A percentile compares a stretch with the other conserved stretches of the same genome.
phyloP scores from a whole-genome alignment of 495 filamentous ascomycete genomes.

The Apodospora peruviana region DNA sequence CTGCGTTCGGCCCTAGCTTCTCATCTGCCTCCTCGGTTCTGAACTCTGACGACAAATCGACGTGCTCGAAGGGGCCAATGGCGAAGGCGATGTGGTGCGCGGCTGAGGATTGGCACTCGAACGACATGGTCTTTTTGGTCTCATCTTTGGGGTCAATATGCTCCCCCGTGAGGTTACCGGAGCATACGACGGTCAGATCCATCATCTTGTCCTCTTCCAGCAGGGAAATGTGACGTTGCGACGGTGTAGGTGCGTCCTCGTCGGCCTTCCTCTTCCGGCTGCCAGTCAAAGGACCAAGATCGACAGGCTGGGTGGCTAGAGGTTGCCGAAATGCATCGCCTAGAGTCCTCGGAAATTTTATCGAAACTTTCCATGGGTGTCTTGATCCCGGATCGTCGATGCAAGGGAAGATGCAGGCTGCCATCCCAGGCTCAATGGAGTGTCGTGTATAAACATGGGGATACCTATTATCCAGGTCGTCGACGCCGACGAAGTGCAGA shows the following conservation, averaged over 20 bases:
- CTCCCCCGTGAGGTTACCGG: slow-evolving; percentile 81
- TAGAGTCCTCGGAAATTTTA: slow-evolving; percentile 77
- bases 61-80: slow-evolving; percentile 88
- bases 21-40: slow-evolving; percentile 87
- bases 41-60: slow-evolving; percentile 77
- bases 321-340: slow-evolving; percentile 67
- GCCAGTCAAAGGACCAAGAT: slow-evolving; percentile 7
- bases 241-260: slow-evolving; percentile 25
- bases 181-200: slow-evolving; percentile 85
- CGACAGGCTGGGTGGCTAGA: slow-evolving; percentile 19
- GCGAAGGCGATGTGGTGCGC: slow-evolving; percentile 88
- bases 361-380: slow-evolving; percentile 80
- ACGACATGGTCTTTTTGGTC: slow-evolving; percentile 77
- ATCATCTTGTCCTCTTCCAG: slow-evolving; percentile 77
- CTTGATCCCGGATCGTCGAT: slow-evolving; percentile 75
- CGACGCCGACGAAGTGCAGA: slow-evolving; percentile 81
- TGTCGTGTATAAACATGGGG: slow-evolving; percentile 90
- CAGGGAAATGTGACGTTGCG: slow-evolving; percentile 16
- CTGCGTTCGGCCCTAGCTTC: slow-evolving; percentile 73
- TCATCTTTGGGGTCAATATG: slow-evolving; percentile 64
- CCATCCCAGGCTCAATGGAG: slow-evolving; percentile 66
- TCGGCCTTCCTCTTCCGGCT: slow-evolving; percentile 30
- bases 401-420: slow-evolving; percentile 85
- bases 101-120: slow-evolving; percentile 61
- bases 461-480: slow-evolving; percentile 70